Evolutionary conservation across 345 rosid species (phyloP), one percentile per base, ranked within the genome.

Genomic region (Eutrema japonicum): DNA sequence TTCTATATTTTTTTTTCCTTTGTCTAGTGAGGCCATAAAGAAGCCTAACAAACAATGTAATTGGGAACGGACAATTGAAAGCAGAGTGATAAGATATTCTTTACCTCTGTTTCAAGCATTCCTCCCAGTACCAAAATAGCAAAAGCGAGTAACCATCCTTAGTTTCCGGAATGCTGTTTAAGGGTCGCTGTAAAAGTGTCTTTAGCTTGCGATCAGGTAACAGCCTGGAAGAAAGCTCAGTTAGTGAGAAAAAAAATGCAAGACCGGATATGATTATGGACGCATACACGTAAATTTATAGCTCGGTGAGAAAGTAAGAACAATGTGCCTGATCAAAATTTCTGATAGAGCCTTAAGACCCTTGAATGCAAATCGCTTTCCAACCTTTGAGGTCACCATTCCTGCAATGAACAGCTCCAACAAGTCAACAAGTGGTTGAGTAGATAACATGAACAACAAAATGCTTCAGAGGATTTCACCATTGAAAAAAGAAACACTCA

Each of bases 71-170:
- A 51, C 37, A 64, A 51, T 5, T 22, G 42, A 40, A 50, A 54
- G 54, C 69, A 57, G 57, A 57, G 40, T 26, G 72, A 46, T 42
- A 22, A 8, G 47, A 73, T 12, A 50, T 33, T 32, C 10, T 50
- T 70, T 73, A 95, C 99, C 98, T 92, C 74, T 84, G 90, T 85
- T 90, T 95, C 75, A 95, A 79, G 82, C 96, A 86, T n/a, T 95
- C 99, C 79, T 95, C 99, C 88, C 95, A 95, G 72, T 92, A 92
- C 99, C 97, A 95, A 72, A 90, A 90, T 18, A 92, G 90, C 63
- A 92, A 79, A 80, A 95, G 94, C 47, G 98, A 89, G 78, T 88
- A 72, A 62, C 98, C 99, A 82, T 95, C 99, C 79, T 90, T 95
- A 37, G 80, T 86, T 77, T 95, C 94, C 3, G 96, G 89, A 65